Evolutionary conservation across 2,329 filamentous ascomycete genomes (phyloP).

Genomic region (Clarireedia monteithiana): DNA sequence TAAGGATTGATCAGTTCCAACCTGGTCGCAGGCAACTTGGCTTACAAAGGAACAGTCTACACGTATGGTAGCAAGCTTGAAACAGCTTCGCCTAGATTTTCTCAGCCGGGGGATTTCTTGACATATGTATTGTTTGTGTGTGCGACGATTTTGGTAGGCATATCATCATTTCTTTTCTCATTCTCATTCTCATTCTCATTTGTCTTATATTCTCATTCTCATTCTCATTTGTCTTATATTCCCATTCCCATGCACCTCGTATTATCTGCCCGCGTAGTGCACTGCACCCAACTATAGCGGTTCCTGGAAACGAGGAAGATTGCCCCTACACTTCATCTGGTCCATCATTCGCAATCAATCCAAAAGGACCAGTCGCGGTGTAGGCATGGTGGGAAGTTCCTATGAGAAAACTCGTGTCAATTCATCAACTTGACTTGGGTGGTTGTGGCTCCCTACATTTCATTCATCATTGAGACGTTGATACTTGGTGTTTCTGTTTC

Average conservation of each 20-base stretch:
- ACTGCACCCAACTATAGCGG: conserved; percentile 43
- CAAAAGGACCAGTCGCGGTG: conserved; percentile 42
- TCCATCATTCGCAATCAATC: conserved; percentile 45
- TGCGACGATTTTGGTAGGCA: conserved; percentile 54
- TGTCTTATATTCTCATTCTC: neutral
- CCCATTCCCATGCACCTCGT: conserved; percentile 41
- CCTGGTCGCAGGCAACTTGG: conserved; percentile 2
- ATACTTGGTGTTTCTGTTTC: conserved; percentile 10
- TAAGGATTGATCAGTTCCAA: conserved; percentile 32
- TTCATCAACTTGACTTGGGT: conserved; percentile 29
- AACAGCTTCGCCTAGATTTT: conserved; percentile 51
- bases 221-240: neutral
- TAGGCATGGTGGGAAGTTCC: conserved; percentile 48
- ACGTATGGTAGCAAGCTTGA: conserved; percentile 59
- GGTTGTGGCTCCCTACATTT: conserved; percentile 33
- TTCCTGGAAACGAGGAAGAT: conserved; percentile 55
- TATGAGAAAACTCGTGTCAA: conserved; percentile 41
- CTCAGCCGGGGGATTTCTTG: conserved; percentile 57
- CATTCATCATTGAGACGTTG: conserved; percentile 11
- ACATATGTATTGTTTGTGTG: conserved; percentile 57
- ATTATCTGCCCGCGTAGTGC: conserved; percentile 52
- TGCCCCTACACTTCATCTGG: conserved; percentile 45
- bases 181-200: neutral
- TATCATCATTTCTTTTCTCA: conserved; percentile 19
- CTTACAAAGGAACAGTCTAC: conserved; percentile 42